Evolutionary conservation across 2,329 filamentous ascomycete species (phyloP).

Genomic region (Botryotinia calthae): DNA sequence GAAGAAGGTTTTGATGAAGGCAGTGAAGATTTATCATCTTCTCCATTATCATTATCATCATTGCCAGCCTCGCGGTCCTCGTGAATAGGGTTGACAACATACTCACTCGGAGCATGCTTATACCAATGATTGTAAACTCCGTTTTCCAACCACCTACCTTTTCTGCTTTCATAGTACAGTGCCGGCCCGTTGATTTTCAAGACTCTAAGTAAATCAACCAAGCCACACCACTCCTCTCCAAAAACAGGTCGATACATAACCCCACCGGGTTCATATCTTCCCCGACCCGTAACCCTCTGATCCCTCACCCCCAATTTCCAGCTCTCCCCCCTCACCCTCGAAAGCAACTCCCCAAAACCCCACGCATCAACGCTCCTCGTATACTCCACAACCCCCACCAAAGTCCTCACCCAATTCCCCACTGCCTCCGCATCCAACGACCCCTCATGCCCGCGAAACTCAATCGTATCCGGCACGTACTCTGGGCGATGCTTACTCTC

Average conservation of each 20-base stretch:
- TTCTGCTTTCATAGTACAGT: not conserved
- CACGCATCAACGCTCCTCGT: not conserved
- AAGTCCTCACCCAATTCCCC: slow-evolving; percentile 27
- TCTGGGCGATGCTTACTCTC: not conserved
- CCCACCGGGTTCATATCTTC: not conserved
- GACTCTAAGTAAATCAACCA: slow-evolving; percentile 22
- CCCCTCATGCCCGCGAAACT: slow-evolving; percentile 34
- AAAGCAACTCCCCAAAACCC: not conserved
- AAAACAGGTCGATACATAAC: slow-evolving; percentile 21
- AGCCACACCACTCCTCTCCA: slow-evolving; percentile 22
- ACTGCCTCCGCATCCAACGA: slow-evolving; percentile 25
- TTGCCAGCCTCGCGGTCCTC: not conserved
- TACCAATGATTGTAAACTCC: not conserved
- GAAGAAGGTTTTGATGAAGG: not conserved
- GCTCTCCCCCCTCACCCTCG: slow-evolving; percentile 13
- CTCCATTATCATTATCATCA: not conserved
- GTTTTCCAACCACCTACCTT: not conserved
- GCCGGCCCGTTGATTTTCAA: slow-evolving; percentile 20
- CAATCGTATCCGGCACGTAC: slow-evolving; percentile 24
- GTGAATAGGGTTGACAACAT: not conserved
- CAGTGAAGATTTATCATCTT: not conserved
- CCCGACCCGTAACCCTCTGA: slow-evolving; percentile 13
- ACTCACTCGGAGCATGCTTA: not conserved
- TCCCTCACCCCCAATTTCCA: slow-evolving; percentile 17
- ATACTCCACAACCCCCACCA: slow-evolving; percentile 25